phyloP scores from a whole-genome alignment of 148 eudicot species.

The Fallopia convolvulus region DNA sequence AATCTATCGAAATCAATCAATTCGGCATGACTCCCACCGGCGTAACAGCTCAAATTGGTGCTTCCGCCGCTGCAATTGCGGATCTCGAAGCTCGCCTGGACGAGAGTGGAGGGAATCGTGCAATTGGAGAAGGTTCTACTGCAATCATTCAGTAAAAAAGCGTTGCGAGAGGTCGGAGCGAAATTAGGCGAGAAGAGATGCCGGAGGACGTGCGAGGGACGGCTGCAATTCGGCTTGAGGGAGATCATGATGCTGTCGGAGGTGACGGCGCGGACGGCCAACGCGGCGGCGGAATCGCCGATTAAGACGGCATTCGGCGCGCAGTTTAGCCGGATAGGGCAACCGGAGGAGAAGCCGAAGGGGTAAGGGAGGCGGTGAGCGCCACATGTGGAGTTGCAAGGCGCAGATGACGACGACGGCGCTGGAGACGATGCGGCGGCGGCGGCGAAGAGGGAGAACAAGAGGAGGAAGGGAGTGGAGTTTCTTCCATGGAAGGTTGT shows the following conservation, averaged over 20 bases:
- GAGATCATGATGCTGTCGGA: neutral
- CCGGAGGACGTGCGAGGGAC: neutral
- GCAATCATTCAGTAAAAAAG: neutral
- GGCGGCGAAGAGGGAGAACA: neutral
- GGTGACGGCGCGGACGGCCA: neutral
- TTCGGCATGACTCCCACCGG: neutral
- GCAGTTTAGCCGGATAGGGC: neutral
- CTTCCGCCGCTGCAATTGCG: neutral
- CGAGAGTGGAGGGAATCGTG: neutral
- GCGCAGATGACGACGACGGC: neutral
- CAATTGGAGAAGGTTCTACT: neutral
- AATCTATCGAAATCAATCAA: neutral
- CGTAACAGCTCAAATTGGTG: constrained; percentile 1
- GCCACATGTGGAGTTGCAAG: constrained; percentile 10
- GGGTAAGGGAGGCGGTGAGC: neutral
- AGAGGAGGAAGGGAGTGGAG: neutral
- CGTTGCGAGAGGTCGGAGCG: constrained; percentile 9
- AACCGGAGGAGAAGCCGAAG: constrained; percentile 7
- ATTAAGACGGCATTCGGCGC: neutral
- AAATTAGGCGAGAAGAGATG: neutral
- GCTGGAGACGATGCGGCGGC: neutral
- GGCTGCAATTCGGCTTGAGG: neutral
- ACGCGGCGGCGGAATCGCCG: neutral
- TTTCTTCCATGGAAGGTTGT: neutral
- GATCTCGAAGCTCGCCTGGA: constrained; percentile 3